Evolutionary conservation across 129 eudicot genomes (phyloP).

Genomic region (Artemisia tridentata): DNA sequence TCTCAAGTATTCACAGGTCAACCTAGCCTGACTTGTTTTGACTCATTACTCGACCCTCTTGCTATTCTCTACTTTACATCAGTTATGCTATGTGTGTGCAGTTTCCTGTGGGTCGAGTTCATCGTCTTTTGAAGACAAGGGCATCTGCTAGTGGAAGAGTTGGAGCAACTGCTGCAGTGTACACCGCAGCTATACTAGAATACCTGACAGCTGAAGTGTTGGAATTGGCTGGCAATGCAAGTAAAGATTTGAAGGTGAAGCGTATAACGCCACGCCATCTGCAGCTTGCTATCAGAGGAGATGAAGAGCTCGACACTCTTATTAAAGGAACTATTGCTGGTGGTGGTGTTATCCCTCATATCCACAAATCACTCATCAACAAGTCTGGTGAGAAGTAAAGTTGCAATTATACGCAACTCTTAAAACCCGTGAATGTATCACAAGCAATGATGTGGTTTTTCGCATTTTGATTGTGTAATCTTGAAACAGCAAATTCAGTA

Average conservation of each 20-base stretch:
- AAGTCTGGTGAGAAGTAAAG: constrained; percentile 59
- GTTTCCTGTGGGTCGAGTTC: constrained; percentile 70
- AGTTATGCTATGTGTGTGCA: too few relatives aligned
- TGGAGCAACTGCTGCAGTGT: constrained; percentile 74
- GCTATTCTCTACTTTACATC: too few relatives aligned
- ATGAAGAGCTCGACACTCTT: constrained; percentile 76
- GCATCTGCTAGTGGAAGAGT: constrained; percentile 60
- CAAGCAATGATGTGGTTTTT: background rate
- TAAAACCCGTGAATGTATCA: background rate
- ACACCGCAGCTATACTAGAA: constrained; percentile 70
- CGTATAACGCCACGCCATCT: constrained; percentile 73
- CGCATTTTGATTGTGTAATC: background rate
- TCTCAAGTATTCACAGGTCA: too few relatives aligned
- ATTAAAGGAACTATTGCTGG: constrained; percentile 79
- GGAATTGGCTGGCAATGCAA: constrained; percentile 73
- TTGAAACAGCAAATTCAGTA: background rate
- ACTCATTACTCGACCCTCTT: too few relatives aligned
- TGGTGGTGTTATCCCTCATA: constrained; percentile 81
- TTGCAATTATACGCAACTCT: background rate
- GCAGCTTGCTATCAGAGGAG: constrained; percentile 81
- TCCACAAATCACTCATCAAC: constrained; percentile 75
- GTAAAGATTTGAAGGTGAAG: constrained; percentile 72
- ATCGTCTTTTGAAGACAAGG: constrained; percentile 35
- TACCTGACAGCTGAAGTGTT: constrained; percentile 70
- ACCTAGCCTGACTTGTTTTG: too few relatives aligned